Conservation (phyloP, 192 early-diverging fungal genomes). For the Mortierella alpina region DNA sequence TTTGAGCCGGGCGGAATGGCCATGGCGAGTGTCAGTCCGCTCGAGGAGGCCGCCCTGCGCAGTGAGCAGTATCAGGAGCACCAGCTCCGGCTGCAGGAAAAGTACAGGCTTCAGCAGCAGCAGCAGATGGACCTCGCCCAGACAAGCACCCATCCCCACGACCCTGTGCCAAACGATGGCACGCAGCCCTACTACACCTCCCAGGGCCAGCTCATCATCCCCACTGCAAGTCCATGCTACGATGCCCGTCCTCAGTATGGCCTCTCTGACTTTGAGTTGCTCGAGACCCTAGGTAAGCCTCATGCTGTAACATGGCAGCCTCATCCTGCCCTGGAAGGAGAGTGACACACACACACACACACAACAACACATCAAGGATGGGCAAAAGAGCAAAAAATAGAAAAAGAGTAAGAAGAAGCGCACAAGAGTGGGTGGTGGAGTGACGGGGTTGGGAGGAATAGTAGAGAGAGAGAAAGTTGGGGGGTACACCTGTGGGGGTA, state of each 20-base stretch:
- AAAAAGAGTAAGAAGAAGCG: no score
- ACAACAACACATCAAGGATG: no score
- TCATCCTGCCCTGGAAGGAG: not conserved
- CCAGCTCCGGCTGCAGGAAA: constrained; percentile 43
- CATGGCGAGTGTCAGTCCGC: constrained; percentile 36
- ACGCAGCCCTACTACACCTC: constrained; percentile 45
- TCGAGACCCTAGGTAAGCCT: constrained; percentile 63
- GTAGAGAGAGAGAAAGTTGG: no score
- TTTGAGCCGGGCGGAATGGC: constrained; percentile 54
- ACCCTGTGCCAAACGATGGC: constrained; percentile 32
- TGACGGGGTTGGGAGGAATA: no score
- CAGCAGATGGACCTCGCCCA: constrained; percentile 33
- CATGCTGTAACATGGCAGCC: not conserved
- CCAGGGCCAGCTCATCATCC: constrained; percentile 37
- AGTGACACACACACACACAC: not conserved
- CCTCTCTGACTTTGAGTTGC: constrained; percentile 61
- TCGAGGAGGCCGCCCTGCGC: constrained; percentile 34
- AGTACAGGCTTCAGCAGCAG: constrained; percentile 34
- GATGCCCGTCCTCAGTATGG: constrained; percentile 48
- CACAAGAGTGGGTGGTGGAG: no score
- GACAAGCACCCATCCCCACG: constrained; percentile 39
- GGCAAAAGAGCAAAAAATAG: no score
- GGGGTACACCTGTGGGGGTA: no score
- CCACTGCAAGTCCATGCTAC: constrained; percentile 37
- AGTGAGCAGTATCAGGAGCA: constrained; percentile 39